phyloP scores from a whole-genome alignment of 441 rosid genomes.

The Erodium moschatum region DNA sequence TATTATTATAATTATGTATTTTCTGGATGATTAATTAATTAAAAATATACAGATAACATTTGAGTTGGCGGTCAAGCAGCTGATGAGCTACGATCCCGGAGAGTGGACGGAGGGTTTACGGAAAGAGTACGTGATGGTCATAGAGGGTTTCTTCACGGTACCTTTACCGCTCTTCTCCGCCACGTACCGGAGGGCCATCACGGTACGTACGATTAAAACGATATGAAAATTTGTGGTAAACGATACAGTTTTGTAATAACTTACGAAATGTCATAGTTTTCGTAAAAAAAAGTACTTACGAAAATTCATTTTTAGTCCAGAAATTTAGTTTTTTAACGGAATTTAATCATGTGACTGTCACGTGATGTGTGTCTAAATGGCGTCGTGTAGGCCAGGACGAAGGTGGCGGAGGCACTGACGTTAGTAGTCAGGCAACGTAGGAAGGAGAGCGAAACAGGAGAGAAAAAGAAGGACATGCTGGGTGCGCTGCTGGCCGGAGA shows the following conservation, averaged over 20 bases:
- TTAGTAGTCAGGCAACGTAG: conserved; percentile 68
- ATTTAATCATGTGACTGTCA: too few relatives aligned
- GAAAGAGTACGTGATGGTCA: conserved; percentile 77
- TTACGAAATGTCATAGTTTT: too few relatives aligned
- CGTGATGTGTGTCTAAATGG: not conserved
- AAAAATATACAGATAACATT: conserved; percentile 59
- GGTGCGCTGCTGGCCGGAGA: conserved; percentile 67
- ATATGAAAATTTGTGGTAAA: too few relatives aligned
- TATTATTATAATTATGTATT: too few relatives aligned
- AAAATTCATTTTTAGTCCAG: too few relatives aligned
- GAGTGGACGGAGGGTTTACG: conserved; percentile 85
- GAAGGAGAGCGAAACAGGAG: conserved; percentile 39
- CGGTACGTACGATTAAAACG: too few relatives aligned
- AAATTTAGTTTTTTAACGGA: too few relatives aligned
- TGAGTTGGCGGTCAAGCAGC: conserved; percentile 74
- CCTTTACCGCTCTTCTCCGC: conserved; percentile 70
- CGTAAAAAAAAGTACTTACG: too few relatives aligned
- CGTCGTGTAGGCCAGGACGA: conserved; percentile 59
- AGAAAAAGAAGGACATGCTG: conserved; percentile 62
- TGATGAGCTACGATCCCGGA: conserved; percentile 88
- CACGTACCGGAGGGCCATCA: conserved; percentile 74
- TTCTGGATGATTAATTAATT: not conserved
- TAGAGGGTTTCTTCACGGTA: conserved; percentile 82
- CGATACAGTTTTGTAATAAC: too few relatives aligned
- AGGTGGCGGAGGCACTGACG: conserved; percentile 86